Evolutionary conservation across 257 asterid genomes (phyloP).

Genomic region (Forsythia suspensa): DNA sequence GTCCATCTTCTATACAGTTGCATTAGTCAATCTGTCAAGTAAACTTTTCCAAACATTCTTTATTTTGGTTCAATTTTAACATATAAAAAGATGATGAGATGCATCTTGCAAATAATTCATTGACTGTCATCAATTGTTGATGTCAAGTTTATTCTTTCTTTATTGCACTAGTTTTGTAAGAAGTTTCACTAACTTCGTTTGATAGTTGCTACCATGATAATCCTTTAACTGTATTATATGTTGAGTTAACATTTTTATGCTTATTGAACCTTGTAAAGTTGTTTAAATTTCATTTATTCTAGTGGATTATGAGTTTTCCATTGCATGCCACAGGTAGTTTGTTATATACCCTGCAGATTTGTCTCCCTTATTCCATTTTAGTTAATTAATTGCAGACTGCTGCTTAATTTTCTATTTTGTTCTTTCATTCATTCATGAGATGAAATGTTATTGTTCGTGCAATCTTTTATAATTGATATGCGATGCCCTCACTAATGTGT

Average conservation of each 20-base stretch:
- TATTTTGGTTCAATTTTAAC: neutral
- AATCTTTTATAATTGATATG: conserved; percentile 4
- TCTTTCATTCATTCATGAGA: neutral
- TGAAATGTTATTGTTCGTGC: neutral
- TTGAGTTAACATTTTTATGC: neutral
- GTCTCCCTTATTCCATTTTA: too few relatives aligned
- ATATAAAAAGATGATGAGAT: neutral
- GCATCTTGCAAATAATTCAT: neutral
- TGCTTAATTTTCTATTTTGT: neutral
- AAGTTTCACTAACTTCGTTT: neutral
- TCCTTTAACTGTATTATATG: neutral
- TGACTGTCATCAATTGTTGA: neutral
- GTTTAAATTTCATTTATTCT: neutral
- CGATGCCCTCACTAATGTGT: neutral
- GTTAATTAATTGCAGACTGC: neutral
- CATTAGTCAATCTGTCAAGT: conserved; percentile 39
- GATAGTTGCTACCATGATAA: neutral
- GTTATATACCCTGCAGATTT: neutral
- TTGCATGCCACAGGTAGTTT: neutral
- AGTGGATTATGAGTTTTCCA: neutral
- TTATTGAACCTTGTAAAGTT: neutral
- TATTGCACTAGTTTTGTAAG: neutral
- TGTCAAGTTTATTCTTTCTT: neutral
- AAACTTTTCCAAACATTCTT: neutral
- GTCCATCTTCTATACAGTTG: conserved; percentile 37